Percentiles rank a stretch among this genome's conserved stretches.
These are phyloP conservation scores for Phyllosticta citriasiana DNA, from an alignment of 2,329 filamentous ascomycete species.

Conservation along the genomic window DNA sequence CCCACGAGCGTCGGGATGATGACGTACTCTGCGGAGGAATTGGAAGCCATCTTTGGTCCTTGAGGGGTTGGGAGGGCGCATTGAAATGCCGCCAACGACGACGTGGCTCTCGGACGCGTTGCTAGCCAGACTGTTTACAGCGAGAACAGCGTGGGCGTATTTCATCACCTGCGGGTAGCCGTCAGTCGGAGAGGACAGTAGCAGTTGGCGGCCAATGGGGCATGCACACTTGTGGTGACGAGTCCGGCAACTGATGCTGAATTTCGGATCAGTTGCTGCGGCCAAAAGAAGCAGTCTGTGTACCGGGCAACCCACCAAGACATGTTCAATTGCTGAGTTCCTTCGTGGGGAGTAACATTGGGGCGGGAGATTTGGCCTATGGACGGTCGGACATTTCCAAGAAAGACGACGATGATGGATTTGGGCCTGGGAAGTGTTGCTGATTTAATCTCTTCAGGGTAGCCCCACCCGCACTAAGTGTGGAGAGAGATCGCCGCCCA, in stretches of 20 bases:
- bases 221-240: conserved; percentile 27
- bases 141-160: conserved; percentile 24
- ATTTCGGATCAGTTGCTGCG: conserved; percentile 15
- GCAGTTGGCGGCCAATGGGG: background rate
- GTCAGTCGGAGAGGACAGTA: background rate
- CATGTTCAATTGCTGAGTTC: background rate
- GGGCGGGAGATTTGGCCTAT: background rate
- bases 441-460: conserved; percentile 27
- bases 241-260: conserved; percentile 27
- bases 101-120: conserved; percentile 26
- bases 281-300: conserved; percentile 5
- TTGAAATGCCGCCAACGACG: conserved; percentile 27
- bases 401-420: background rate
- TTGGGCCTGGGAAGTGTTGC: conserved; percentile 23
- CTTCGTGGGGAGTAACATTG: background rate
- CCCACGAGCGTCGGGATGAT: background rate
- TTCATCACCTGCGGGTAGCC: conserved; percentile 20
- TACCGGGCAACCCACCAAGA: background rate
- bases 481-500: conserved; percentile 22
- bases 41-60: conserved; percentile 25
- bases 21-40: conserved; percentile 23
- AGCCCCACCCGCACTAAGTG: conserved; percentile 28
- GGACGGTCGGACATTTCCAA: background rate
- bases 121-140: conserved; percentile 23
- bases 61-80: conserved; percentile 22